Evolutionary conservation across 2,329 filamentous ascomycete species (phyloP).

Genomic region (Dryadomyces quercus-mongolicae): DNA sequence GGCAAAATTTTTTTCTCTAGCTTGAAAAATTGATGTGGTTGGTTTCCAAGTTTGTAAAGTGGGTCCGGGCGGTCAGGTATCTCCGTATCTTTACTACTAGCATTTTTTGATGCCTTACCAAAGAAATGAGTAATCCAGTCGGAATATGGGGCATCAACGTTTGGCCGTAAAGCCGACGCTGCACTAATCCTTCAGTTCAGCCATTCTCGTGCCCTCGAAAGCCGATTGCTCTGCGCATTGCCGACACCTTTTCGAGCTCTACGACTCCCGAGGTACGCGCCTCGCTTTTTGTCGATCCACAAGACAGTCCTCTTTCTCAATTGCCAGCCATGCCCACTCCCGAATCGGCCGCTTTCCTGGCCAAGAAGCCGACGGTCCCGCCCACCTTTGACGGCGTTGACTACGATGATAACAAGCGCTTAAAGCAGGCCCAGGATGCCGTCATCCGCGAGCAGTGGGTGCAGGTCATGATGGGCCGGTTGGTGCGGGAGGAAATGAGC

Average conservation of each 20-base stretch:
- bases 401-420: slow-evolving; percentile 67
- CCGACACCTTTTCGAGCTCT: neutral
- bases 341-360: slow-evolving; percentile 70
- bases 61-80: slow-evolving; percentile 12
- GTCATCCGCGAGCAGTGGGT: slow-evolving; percentile 83
- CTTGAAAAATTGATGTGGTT: slow-evolving; percentile 12
- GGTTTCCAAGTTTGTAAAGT: slow-evolving; percentile 1
- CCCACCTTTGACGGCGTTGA: slow-evolving; percentile 80
- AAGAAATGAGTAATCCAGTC: slow-evolving; percentile 14
- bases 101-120: too few relatives aligned
- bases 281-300: neutral
- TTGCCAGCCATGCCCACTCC: slow-evolving; percentile 58
- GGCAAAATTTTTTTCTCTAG: slow-evolving; percentile 13
- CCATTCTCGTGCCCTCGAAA: neutral
- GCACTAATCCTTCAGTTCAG: slow-evolving; percentile 1
- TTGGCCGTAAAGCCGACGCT: neutral
- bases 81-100: too few relatives aligned
- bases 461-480: slow-evolving; percentile 74
- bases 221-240: neutral
- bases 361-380: slow-evolving; percentile 70
- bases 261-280: neutral
- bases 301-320: neutral
- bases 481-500: slow-evolving; percentile 71
- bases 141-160: slow-evolving; percentile 1
- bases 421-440: slow-evolving; percentile 75